phyloP scores from a whole-genome alignment of 805 yeast genomes.

The Jamesozyma hellenica region DNA sequence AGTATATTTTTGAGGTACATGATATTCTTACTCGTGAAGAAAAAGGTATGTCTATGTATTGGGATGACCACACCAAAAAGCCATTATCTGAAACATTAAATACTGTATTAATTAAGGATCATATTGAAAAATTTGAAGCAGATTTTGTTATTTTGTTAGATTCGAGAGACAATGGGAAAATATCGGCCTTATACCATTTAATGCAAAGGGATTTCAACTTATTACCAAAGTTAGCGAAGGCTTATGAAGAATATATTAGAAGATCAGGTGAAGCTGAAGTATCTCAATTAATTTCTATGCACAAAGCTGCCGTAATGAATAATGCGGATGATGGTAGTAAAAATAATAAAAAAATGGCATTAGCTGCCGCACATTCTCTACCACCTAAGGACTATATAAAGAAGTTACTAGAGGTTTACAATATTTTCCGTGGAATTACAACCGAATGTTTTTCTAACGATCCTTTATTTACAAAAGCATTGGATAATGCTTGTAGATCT shows the following conservation, averaged over 20 bases:
- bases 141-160: conserved; percentile 71
- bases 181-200: conserved; percentile 65
- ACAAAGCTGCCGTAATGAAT: conserved; percentile 13
- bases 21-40: conserved; percentile 76
- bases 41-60: conserved; percentile 61
- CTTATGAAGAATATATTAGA: conserved; percentile 65
- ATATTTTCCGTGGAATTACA: conserved; percentile 38
- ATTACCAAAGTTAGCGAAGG: conserved; percentile 63
- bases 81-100: conserved; percentile 69
- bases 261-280: conserved; percentile 40
- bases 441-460: conserved; percentile 45
- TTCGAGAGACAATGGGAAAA: conserved; percentile 48
- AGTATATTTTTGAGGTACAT: conserved; percentile 81
- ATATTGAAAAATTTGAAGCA: conserved; percentile 62
- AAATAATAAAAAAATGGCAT: conserved; percentile 34
- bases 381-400: conserved; percentile 70
- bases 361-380: conserved; percentile 21
- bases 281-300: conserved; percentile 15
- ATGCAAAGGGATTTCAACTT: conserved; percentile 72
- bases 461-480: conserved; percentile 70
- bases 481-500: conserved; percentile 79
- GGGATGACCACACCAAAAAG: conserved; percentile 78
- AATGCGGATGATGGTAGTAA: conserved; percentile 10
- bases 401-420: conserved; percentile 60
- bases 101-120: conserved; percentile 64